phyloP scores from a whole-genome alignment of 2,329 filamentous ascomycete genomes.

The Colletotrichum eleusines region DNA sequence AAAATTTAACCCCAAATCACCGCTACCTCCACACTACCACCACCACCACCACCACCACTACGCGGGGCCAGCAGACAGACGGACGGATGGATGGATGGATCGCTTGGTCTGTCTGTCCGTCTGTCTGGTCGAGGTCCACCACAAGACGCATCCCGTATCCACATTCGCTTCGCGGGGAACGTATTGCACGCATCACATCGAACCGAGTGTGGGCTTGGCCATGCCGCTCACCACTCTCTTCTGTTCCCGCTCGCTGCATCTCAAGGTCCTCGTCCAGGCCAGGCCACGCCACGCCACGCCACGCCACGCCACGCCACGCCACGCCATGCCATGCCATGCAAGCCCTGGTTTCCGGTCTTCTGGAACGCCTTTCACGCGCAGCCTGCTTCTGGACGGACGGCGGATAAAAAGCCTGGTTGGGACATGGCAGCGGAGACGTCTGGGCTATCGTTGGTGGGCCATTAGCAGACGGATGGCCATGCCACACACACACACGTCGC shows the following conservation, averaged over 20 bases:
- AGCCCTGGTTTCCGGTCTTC: constrained; percentile 35
- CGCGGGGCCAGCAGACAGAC: constrained; percentile 24
- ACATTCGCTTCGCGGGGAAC: constrained; percentile 22
- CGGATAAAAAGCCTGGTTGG: constrained; percentile 37
- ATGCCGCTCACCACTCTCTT: constrained; percentile 33
- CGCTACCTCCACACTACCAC: background rate
- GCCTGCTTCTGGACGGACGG: constrained; percentile 31
- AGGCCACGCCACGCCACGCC: constrained; percentile 11
- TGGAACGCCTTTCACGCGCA: constrained; percentile 37
- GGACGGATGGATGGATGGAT: background rate
- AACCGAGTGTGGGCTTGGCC: constrained; percentile 13
- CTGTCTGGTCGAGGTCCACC: constrained; percentile 28
- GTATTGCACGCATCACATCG: constrained; percentile 37
- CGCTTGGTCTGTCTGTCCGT: constrained; percentile 11
- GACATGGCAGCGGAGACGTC: constrained; percentile 26
- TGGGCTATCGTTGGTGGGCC: constrained; percentile 23
- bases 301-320: constrained; percentile 20
- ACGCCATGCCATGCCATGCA: constrained; percentile 36
- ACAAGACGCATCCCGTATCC: constrained; percentile 23
- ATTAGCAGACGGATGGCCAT: constrained; percentile 21
- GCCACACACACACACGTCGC: constrained; percentile 38
- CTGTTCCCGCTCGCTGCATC: constrained; percentile 40
- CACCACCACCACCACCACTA: background rate
- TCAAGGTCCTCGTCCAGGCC: constrained; percentile 40
- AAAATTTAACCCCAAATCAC: constrained; percentile 32